A percentile compares a stretch with the other conserved stretches of the same genome.
Evolutionary conservation across 23 red algal genomes (phyloP).

Genomic region (Gracilaria vermiculophylla): DNA sequence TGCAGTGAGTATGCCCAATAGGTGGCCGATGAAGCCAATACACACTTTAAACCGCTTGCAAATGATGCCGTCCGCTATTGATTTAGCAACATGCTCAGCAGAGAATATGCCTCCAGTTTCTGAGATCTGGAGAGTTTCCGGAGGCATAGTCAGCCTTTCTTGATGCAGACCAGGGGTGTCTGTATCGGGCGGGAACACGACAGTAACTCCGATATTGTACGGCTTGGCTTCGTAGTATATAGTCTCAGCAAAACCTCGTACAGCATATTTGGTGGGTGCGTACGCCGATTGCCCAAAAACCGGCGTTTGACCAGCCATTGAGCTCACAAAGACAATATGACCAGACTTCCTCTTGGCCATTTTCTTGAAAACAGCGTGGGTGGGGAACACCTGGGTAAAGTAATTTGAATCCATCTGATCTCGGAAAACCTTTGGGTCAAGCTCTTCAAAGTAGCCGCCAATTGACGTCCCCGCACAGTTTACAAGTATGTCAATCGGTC

Average conservation of each 20-base stretch:
- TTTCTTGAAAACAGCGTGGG: conserved; percentile 69
- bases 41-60: conserved; percentile 50
- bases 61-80: conserved; percentile 56
- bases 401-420: conserved; percentile 79
- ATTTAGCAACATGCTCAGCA: conserved; percentile 70
- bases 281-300: conserved; percentile 84
- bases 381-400: conserved; percentile 65
- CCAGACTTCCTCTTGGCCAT: conserved; percentile 56
- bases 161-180: conserved; percentile 78
- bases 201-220: conserved; percentile 72
- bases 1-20: conserved; percentile 70
- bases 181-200: conserved; percentile 89
- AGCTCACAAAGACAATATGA: conserved; percentile 82
- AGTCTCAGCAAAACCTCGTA: conserved; percentile 85
- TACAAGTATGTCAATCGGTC: conserved; percentile 76
- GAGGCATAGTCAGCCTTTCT: conserved; percentile 80
- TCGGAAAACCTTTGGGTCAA: conserved; percentile 34
- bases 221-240: conserved; percentile 86
- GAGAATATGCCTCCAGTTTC: conserved; percentile 68
- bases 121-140: conserved; percentile 60
- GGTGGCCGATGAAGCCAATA: conserved; percentile 69
- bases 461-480: conserved; percentile 71
- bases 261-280: conserved; percentile 80
- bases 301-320: conserved; percentile 77
- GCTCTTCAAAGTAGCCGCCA: conserved; percentile 85